A percentile compares a stretch with the other conserved stretches of the same genome.
These are phyloP conservation scores for Puccinia triticina DNA, from an alignment of 1,284 basidiomycete species.

Conservation along the genomic window DNA sequence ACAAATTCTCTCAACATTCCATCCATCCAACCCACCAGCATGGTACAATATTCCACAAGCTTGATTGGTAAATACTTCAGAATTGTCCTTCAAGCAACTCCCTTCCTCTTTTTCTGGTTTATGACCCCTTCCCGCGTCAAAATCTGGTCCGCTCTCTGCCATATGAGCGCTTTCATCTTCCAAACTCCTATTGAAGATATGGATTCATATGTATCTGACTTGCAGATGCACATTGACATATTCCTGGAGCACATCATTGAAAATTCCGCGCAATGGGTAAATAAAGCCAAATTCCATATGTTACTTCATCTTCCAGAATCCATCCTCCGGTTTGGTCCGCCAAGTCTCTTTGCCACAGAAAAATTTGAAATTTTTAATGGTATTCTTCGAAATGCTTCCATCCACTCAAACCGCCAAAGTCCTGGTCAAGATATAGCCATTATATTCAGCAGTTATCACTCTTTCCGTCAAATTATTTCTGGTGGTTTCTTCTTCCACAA, in stretches of 20 bases:
- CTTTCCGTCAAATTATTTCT: conserved; percentile 9
- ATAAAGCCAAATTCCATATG: too few relatives aligned
- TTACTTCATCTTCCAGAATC: conserved; percentile 18
- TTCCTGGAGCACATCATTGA: not conserved
- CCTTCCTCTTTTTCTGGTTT: conserved; percentile 5
- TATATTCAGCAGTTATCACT: conserved; percentile 1
- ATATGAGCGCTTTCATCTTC: not conserved
- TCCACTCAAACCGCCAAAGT: not conserved
- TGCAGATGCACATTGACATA: not conserved
- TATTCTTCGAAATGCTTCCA: conserved; percentile 4
- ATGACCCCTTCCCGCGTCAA: not conserved
- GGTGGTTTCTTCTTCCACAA: not conserved
- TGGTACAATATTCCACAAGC: not conserved
- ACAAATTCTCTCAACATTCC: too few relatives aligned
- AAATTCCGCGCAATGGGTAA: conserved; percentile 8
- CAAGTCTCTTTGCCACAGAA: conserved; percentile 2
- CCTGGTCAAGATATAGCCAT: conserved; percentile 7
- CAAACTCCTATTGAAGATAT: conserved; percentile 12
- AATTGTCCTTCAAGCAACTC: not conserved
- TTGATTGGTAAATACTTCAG: not conserved
- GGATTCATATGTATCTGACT: not conserved
- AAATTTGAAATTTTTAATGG: conserved; percentile 8
- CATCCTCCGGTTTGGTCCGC: not conserved
- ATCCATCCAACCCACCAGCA: not conserved
- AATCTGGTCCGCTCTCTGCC: not conserved